A percentile compares a stretch with the other conserved stretches of the same genome.
Evolutionary conservation across 805 yeast species (phyloP).

Genomic region (Dipodascus geniculatus): DNA sequence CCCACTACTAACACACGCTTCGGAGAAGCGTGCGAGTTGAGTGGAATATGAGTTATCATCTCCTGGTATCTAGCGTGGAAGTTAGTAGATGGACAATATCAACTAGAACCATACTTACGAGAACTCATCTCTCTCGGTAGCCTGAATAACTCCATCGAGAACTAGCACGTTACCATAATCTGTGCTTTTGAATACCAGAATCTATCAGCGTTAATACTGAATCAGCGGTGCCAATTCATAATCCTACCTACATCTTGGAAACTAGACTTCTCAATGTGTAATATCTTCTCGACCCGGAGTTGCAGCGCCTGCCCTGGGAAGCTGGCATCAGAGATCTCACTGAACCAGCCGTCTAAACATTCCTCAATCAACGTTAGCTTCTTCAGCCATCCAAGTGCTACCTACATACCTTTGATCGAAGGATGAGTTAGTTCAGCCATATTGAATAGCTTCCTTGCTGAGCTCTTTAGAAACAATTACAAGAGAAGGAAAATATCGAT

Average conservation of each 20-base stretch:
- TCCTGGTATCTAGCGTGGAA: constrained; percentile 58
- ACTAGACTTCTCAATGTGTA: constrained; percentile 74
- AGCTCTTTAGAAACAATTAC: no score
- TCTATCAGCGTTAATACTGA: constrained; percentile 6
- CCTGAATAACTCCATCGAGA: constrained; percentile 90
- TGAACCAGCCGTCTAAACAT: constrained; percentile 78
- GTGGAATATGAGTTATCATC: constrained; percentile 90
- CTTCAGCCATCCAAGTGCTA: not conserved
- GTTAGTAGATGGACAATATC: not conserved
- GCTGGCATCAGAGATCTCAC: constrained; percentile 88
- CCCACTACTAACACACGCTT: constrained; percentile 90
- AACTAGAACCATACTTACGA: constrained; percentile 28
- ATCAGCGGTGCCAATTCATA: not conserved
- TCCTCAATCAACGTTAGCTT: not conserved
- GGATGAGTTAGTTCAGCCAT: constrained; percentile 5
- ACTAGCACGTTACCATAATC: constrained; percentile 94
- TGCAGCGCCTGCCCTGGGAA: constrained; percentile 99
- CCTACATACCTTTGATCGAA: not conserved
- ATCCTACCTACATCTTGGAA: constrained; percentile 59
- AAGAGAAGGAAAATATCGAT: no score
- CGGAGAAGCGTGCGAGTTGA: constrained; percentile 91
- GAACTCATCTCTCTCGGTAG: constrained; percentile 94
- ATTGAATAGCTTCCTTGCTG: no score
- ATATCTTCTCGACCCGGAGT: constrained; percentile 72
- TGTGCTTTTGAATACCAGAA: constrained; percentile 82